Percentiles rank a stretch among this genome's conserved stretches.
phyloP scores from a whole-genome alignment of 2,329 filamentous ascomycete species.

The Monilinia fructicola region DNA sequence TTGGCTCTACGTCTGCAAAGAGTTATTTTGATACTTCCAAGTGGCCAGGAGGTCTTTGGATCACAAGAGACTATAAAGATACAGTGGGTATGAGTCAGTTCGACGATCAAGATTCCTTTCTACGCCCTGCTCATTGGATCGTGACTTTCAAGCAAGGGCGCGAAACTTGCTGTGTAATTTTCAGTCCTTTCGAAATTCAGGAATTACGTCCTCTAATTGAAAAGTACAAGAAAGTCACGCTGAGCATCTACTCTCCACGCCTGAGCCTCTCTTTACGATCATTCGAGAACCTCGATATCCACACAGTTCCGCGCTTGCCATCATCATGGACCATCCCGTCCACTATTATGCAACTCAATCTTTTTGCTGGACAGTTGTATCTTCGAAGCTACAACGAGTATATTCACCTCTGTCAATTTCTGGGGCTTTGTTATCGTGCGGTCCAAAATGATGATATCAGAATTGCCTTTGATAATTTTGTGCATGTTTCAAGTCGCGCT shows the following conservation, averaged over 20 bases:
- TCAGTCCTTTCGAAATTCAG: slow-evolving; percentile 63
- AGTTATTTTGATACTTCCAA: slow-evolving; percentile 39
- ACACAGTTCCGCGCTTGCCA: slow-evolving; percentile 41
- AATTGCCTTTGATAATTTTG: slow-evolving; percentile 42
- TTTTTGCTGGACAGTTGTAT: slow-evolving; percentile 70
- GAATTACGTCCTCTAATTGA: slow-evolving; percentile 46
- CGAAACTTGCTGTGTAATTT: slow-evolving; percentile 43
- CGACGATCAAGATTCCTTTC: slow-evolving; percentile 46
- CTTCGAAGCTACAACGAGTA: slow-evolving; percentile 57
- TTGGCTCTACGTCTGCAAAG: slow-evolving; percentile 46
- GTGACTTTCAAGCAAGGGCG: slow-evolving; percentile 41
- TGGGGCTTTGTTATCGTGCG: slow-evolving; percentile 48
- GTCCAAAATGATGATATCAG: slow-evolving; percentile 20
- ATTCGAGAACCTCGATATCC: slow-evolving; percentile 50
- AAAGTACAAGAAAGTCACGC: slow-evolving; percentile 39
- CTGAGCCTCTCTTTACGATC: slow-evolving; percentile 42
- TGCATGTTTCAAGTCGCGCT: slow-evolving; percentile 27
- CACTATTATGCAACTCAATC: slow-evolving; percentile 52
- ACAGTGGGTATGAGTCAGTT: slow-evolving; percentile 43
- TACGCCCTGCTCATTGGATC: slow-evolving; percentile 56
- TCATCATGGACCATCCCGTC: slow-evolving; percentile 28
- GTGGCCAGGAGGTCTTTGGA: slow-evolving; percentile 46
- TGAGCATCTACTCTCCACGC: slow-evolving; percentile 55
- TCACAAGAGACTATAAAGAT: slow-evolving; percentile 51
- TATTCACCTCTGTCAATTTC: slow-evolving; percentile 48